phyloP scores from a whole-genome alignment of 257 asterid species.

The Solanum dulcamara region DNA sequence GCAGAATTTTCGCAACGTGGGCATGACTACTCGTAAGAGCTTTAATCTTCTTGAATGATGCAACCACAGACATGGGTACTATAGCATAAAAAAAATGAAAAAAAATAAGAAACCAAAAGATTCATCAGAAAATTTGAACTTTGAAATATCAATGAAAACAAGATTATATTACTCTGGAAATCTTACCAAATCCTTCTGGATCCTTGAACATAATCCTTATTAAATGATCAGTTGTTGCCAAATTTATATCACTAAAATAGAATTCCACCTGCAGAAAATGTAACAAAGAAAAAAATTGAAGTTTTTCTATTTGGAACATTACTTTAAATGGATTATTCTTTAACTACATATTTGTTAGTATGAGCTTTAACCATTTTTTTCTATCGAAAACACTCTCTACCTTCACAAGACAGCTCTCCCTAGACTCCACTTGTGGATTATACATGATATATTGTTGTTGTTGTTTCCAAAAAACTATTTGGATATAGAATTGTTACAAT shows the following conservation, averaged over 20 bases:
- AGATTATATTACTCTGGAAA: background rate
- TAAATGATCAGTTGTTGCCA: slow-evolving; percentile 84
- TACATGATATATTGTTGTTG: no score
- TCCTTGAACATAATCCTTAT: slow-evolving; percentile 62
- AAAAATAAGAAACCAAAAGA: background rate
- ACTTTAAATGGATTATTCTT: background rate
- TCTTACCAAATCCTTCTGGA: slow-evolving; percentile 82
- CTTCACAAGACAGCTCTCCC: no score
- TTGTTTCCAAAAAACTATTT: no score
- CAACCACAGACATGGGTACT: slow-evolving; percentile 79
- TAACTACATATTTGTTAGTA: background rate
- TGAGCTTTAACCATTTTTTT: no score
- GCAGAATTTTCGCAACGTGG: slow-evolving; percentile 53
- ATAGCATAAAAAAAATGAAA: background rate
- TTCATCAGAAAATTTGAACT: background rate
- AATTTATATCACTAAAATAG: slow-evolving; percentile 84
- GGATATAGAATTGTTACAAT: no score
- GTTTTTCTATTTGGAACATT: background rate
- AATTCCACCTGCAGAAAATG: slow-evolving; percentile 56
- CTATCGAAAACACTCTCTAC: no score
- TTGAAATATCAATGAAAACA: background rate
- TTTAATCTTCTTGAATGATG: slow-evolving; percentile 79
- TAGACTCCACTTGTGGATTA: no score
- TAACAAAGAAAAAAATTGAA: background rate
- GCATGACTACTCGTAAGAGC: slow-evolving; percentile 37